Conservation (phyloP, 305 asterid genomes). For the Fraxinus dipetala region DNA sequence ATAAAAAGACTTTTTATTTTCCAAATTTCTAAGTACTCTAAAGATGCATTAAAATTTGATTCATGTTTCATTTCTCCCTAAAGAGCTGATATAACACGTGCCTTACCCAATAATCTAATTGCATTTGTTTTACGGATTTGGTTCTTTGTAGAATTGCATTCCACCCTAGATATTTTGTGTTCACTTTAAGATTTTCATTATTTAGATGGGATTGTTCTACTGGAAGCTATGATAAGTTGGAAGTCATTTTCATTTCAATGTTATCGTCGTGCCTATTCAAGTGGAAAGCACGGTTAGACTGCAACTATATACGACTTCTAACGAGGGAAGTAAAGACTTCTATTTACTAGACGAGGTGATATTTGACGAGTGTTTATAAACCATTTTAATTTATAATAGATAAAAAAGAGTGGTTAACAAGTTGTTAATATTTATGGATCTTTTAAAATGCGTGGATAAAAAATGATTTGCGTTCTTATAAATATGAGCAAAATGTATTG, state of each 20-base stretch:
- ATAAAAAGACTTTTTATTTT: too few species aligned
- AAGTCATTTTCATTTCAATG: background rate
- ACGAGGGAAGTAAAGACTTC: background rate
- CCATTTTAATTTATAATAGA: too few species aligned
- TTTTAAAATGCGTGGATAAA: too few species aligned
- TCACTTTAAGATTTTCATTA: background rate
- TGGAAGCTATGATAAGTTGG: background rate
- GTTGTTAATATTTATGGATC: background rate
- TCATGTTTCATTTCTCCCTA: conserved; percentile 26
- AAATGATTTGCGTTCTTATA: too few species aligned
- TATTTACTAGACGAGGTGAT: background rate
- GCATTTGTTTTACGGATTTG: conserved; percentile 28
- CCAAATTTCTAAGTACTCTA: background rate
- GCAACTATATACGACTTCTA: background rate
- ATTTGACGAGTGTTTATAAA: background rate
- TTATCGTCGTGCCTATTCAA: background rate
- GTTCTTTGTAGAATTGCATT: conserved; percentile 38
- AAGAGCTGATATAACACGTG: conserved; percentile 28
- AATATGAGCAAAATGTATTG: background rate
- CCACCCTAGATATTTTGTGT: conserved; percentile 3
- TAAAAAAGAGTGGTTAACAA: too few species aligned
- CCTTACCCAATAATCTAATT: conserved; percentile 23
- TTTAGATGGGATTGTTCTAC: conserved; percentile 8
- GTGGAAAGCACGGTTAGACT: background rate
- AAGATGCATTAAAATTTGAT: conserved; percentile 2